phyloP scores from a whole-genome alignment of 441 rosid genomes.

The Adansonia grandidieri region DNA sequence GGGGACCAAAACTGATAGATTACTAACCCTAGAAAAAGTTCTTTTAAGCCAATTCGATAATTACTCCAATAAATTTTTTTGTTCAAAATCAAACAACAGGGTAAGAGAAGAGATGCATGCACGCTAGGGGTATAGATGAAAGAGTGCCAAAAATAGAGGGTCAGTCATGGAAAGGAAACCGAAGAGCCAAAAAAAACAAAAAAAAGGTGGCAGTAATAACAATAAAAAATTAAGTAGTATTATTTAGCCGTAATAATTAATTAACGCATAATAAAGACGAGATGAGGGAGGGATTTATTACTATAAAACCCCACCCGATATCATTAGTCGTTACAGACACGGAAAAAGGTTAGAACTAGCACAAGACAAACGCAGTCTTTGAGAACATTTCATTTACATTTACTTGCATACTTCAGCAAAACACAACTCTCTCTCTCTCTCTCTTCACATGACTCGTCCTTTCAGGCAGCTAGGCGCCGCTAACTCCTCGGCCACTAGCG shows the following conservation, averaged over 20 bases:
- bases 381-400: conserved; percentile 6
- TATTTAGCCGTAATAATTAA: too few relatives aligned
- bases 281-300: not conserved
- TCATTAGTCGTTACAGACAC: not conserved
- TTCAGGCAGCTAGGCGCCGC: conserved; percentile 51
- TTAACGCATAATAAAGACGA: not conserved
- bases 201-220: too few relatives aligned
- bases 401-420: not conserved
- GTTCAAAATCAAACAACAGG: too few relatives aligned
- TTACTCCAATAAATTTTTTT: too few relatives aligned
- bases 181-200: too few relatives aligned
- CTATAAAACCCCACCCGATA: not conserved
- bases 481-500: conserved; percentile 35
- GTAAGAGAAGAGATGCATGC: not conserved
- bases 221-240: too few relatives aligned
- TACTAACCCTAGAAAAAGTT: too few relatives aligned
- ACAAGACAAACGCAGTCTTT: conserved; percentile 6
- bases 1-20: too few relatives aligned
- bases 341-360: not conserved
- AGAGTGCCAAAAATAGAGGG: not conserved
- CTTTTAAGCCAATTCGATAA: not conserved
- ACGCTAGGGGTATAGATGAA: not conserved
- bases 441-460: conserved; percentile 61
- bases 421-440: conserved; percentile 16
- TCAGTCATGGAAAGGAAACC: not conserved